Percentiles rank a stretch among this genome's conserved stretches.
Conservation (phyloP, 2,329 filamentous ascomycete genomes). For the Aphanoascus verrucosus region DNA sequence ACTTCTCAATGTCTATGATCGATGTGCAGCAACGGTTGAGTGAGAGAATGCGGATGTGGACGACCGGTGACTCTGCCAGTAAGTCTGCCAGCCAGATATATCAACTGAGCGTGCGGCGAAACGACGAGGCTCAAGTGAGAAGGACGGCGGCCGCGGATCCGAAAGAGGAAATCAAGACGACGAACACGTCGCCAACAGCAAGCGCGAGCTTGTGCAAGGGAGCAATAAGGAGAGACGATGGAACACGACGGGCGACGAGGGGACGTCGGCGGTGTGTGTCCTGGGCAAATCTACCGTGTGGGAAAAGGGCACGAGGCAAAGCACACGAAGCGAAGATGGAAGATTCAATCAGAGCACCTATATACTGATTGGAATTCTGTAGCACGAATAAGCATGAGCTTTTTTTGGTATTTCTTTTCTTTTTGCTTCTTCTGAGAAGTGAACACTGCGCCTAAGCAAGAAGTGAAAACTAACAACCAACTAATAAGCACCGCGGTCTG, state of each 20-base stretch:
- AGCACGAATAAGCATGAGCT: conserved; percentile 1
- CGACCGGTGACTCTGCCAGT: not conserved
- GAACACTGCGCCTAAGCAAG: not conserved
- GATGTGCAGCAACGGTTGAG: not conserved
- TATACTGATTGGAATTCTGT: conserved; percentile 4
- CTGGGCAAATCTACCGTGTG: conserved; percentile 1
- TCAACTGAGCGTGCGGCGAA: not conserved
- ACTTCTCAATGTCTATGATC: not conserved
- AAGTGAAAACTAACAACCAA: conserved; percentile 5
- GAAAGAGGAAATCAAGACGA: conserved; percentile 2
- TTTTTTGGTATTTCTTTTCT: conserved; percentile 2
- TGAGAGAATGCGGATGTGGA: not conserved
- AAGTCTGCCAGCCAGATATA: not conserved
- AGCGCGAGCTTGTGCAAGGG: not conserved
- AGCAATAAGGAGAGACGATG: conserved; percentile 1
- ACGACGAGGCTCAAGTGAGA: not conserved
- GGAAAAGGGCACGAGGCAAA: not conserved
- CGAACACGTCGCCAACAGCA: not conserved
- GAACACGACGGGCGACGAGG: conserved; percentile 4
- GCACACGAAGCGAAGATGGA: conserved; percentile 4
- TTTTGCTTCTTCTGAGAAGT: not conserved
- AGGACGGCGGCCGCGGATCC: not conserved
- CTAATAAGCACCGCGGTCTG: conserved; percentile 7
- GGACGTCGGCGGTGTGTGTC: not conserved
- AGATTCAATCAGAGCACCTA: conserved; percentile 2